These are phyloP conservation scores for Cymbopogon citratus DNA, from an alignment of 176 grass and related monocot species.

Conservation along the genomic window DNA sequence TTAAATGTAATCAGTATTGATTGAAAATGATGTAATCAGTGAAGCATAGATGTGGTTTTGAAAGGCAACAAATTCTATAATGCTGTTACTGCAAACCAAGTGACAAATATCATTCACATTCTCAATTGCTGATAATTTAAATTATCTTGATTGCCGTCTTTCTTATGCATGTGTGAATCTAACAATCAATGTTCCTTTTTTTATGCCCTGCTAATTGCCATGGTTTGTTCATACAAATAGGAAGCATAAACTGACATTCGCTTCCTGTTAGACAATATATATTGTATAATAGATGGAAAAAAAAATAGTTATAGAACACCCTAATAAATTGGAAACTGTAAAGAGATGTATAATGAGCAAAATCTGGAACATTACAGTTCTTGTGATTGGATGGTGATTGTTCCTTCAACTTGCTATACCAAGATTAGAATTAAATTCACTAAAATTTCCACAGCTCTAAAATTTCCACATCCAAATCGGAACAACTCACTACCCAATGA, in stretches of 20 bases:
- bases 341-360: background rate
- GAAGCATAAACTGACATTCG: no score
- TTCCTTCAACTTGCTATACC: background rate
- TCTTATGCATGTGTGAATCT: background rate
- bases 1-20: background rate
- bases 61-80: background rate
- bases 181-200: background rate
- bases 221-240: no score
- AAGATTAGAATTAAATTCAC: constrained; percentile 3
- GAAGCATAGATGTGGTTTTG: background rate
- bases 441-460: background rate
- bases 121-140: background rate
- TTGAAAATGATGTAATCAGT: background rate
- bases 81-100: background rate
- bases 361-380: background rate
- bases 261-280: constrained; percentile 49
- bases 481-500: background rate
- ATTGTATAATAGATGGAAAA: background rate
- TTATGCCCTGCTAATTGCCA: background rate
- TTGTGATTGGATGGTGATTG: background rate
- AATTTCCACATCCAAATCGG: background rate
- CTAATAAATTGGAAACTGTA: background rate
- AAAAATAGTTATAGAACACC: background rate
- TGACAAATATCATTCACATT: background rate
- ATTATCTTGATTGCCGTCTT: background rate